Evolutionary conservation across 2,329 filamentous ascomycete genomes (phyloP).

Genomic region (Epichloe amarillans): DNA sequence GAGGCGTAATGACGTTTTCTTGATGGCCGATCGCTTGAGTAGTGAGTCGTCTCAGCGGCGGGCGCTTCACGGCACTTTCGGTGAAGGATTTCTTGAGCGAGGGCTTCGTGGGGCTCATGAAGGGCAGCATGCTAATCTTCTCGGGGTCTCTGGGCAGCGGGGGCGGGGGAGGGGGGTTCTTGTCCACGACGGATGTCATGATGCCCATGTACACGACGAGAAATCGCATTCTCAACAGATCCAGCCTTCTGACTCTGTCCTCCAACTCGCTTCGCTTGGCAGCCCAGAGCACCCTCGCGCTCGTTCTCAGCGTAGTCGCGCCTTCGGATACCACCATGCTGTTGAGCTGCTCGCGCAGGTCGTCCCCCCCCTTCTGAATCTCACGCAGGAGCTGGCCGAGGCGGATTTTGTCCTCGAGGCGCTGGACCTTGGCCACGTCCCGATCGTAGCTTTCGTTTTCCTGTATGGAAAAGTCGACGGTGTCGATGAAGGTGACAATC

Average conservation of each 20-base stretch:
- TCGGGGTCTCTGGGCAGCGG: constrained; percentile 20
- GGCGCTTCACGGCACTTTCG: constrained; percentile 31
- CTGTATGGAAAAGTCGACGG: constrained; percentile 46
- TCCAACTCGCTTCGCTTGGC: constrained; percentile 39
- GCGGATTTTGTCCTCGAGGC: constrained; percentile 49
- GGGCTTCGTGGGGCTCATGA: constrained; percentile 19
- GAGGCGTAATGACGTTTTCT: constrained; percentile 31
- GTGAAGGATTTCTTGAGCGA: constrained; percentile 27
- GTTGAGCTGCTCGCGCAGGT: constrained; percentile 47
- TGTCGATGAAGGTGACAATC: constrained; percentile 43
- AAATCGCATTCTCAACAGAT: constrained; percentile 51
- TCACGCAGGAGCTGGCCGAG: constrained; percentile 44
- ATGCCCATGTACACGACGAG: constrained; percentile 51
- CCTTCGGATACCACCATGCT: constrained; percentile 34
- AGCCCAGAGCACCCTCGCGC: constrained; percentile 45
- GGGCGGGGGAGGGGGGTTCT: constrained; percentile 19
- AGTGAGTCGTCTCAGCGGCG: constrained; percentile 38
- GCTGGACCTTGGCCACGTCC: constrained; percentile 42
- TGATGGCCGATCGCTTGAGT: constrained; percentile 40
- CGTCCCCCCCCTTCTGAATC: constrained; percentile 49
- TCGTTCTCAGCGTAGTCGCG: constrained; percentile 27
- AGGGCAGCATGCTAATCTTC: constrained; percentile 15
- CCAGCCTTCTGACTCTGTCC: constrained; percentile 43
- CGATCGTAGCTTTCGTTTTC: constrained; percentile 53
- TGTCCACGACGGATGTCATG: constrained; percentile 27